Percentiles rank a stretch among this genome's conserved stretches.
These are phyloP conservation scores for Colletotrichum tabaci DNA, from an alignment of 2,329 filamentous ascomycete species.

Conservation along the genomic window DNA sequence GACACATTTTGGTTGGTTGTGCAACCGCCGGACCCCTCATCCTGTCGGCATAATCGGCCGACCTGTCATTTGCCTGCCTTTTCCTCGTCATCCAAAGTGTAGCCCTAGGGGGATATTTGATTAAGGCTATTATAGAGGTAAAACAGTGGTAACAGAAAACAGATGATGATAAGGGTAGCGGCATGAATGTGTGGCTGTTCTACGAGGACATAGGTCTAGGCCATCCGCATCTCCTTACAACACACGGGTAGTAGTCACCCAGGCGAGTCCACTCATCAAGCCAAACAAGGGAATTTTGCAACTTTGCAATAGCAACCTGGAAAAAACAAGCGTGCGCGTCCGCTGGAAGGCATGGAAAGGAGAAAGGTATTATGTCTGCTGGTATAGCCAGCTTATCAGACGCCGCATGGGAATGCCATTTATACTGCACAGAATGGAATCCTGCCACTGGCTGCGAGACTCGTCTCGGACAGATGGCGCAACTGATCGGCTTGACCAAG, in stretches of 20 bases:
- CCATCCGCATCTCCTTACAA: not conserved
- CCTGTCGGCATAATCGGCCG: not conserved
- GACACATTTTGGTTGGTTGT: conserved; percentile 26
- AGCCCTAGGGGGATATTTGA: not conserved
- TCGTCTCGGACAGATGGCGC: not conserved
- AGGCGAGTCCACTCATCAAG: not conserved
- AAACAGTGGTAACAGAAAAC: no score
- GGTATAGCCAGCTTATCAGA: not conserved
- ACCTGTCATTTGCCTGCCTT: not conserved
- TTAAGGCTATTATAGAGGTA: no score
- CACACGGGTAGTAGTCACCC: no score
- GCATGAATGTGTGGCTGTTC: not conserved
- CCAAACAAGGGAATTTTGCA: not conserved
- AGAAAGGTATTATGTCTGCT: not conserved
- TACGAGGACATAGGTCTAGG: not conserved
- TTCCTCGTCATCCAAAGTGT: not conserved
- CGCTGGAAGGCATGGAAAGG: not conserved
- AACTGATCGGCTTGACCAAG: not conserved
- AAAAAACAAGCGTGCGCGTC: not conserved
- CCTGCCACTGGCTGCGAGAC: not conserved
- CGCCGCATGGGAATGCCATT: not conserved
- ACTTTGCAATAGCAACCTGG: not conserved
- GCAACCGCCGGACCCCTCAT: conserved; percentile 18
- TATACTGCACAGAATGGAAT: not conserved
- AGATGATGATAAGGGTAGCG: no score